phyloP scores from a whole-genome alignment of 2,329 filamentous ascomycete species.

The Madurella mycetomatis region DNA sequence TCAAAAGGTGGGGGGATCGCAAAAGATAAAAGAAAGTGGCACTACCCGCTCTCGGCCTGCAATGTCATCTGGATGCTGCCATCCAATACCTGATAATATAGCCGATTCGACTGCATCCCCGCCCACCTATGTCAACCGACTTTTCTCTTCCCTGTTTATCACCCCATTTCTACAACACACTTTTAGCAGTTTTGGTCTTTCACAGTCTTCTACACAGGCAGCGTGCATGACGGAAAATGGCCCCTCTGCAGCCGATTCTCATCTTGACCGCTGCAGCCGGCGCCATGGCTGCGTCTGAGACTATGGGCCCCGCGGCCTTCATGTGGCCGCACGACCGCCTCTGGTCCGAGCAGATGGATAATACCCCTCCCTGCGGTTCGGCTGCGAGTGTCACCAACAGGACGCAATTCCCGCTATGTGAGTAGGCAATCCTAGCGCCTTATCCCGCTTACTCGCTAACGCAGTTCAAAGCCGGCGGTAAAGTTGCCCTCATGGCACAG shows the following conservation, averaged over 20 bases:
- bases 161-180: no score
- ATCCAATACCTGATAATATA: background rate
- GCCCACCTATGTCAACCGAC: background rate
- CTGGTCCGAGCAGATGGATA: conserved; percentile 52
- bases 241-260: conserved; percentile 3
- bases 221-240: conserved; percentile 5
- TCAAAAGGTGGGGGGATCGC: background rate
- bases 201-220: background rate
- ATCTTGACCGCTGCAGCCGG: conserved; percentile 1
- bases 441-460: background rate
- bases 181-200: background rate
- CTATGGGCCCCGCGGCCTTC: conserved; percentile 54
- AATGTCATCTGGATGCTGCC: background rate
- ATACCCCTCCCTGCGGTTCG: conserved; percentile 55
- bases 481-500: conserved; percentile 52
- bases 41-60: background rate
- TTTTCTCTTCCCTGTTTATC: background rate
- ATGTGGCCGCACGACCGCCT: conserved; percentile 56
- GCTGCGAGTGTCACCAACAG: conserved; percentile 43
- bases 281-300: conserved; percentile 15
- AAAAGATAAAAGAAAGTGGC: background rate
- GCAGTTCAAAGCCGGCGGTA: conserved; percentile 43
- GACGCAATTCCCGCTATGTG: conserved; percentile 54
- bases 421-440: background rate
- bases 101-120: background rate